Evolutionary conservation across 176 grass and related monocot genomes (phyloP), one percentile per base, ranked within the genome.

Genomic region (Dactylis glomerata): DNA sequence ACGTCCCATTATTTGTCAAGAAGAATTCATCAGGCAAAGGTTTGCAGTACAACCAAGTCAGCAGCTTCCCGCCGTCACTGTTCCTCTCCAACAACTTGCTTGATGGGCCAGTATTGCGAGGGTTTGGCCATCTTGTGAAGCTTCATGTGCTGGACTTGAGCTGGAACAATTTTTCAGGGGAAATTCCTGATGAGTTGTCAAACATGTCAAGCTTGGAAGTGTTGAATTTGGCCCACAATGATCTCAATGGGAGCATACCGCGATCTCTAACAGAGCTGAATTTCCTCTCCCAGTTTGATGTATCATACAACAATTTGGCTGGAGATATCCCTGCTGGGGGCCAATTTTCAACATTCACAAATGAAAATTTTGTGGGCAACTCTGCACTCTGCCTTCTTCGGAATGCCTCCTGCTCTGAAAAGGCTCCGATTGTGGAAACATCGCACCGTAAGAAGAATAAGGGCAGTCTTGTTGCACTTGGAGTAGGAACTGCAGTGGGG

Each of bases 271-370:
- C 78, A 0, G 90, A 86, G 54, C 81, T 99, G 3, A 99, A 82
- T 86, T 99, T 99, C 67, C 86, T 99, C 26, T 99, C 96, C 0
- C 87, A 79, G 31, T 99, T 99, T 79, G 88, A 92, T 62, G 93
- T 96, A 36, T 89, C 93, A 0, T 87, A 80, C 79, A 99, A 99
- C 83, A 90, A 92, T 38, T 80, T 99, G 68, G 3, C 44, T 2
- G 96, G 96, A 74, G 46, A 79, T 72, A 75, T 99, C 56, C 96
- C 93, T 24, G 72, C 88, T 4, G 96, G 93, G 45, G 96, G 96
- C 9, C 96, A 99, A 36, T 99, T 99, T 84, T 92, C 26, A 8
- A 88, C 93, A 32, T 99, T 99, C 34, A 14, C 83, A 54, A 64
- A 68, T 36, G 87, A 92, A 46, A 67, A 86, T 72, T 99, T 99